Evolutionary conservation across 257 asterid genomes (phyloP).

Genomic region (Hygrophila difformis): DNA sequence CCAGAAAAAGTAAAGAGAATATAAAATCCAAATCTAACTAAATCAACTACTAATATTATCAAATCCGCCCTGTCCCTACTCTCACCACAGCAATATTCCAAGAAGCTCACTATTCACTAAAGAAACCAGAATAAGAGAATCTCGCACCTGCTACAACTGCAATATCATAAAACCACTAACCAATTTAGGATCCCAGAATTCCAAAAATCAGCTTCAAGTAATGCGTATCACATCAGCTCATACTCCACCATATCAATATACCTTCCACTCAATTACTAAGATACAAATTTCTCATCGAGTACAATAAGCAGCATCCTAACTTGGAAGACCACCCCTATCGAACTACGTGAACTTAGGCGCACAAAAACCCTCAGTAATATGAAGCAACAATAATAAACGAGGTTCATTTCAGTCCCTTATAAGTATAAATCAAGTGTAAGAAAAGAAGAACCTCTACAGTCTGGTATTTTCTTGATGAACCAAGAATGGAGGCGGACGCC

Average conservation of each 20-base stretch:
- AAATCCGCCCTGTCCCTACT: not conserved
- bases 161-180: not conserved
- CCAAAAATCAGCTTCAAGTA: constrained; percentile 1
- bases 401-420: constrained; percentile 12
- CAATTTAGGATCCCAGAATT: not conserved
- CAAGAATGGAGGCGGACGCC: constrained; percentile 97
- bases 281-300: constrained; percentile 1
- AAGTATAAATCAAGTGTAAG: not conserved
- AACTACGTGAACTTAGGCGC: too few species aligned
- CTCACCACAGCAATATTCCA: not conserved
- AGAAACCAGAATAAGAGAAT: not conserved
- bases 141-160: not conserved
- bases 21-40: not conserved
- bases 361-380: not conserved
- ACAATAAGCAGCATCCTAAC: constrained; percentile 10
- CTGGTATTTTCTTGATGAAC: constrained; percentile 79
- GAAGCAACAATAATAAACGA: constrained; percentile 11
- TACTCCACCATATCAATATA: not conserved
- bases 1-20: too few species aligned
- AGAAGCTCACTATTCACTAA: not conserved
- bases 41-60: not conserved
- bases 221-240: constrained; percentile 9
- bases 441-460: constrained; percentile 46
- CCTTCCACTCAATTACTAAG: constrained; percentile 8
- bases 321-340: too few species aligned